A percentile compares a stretch with the other conserved stretches of the same genome.
Conservation (phyloP, 1,284 basidiomycete species). For the Marasmius tenuissimus region DNA sequence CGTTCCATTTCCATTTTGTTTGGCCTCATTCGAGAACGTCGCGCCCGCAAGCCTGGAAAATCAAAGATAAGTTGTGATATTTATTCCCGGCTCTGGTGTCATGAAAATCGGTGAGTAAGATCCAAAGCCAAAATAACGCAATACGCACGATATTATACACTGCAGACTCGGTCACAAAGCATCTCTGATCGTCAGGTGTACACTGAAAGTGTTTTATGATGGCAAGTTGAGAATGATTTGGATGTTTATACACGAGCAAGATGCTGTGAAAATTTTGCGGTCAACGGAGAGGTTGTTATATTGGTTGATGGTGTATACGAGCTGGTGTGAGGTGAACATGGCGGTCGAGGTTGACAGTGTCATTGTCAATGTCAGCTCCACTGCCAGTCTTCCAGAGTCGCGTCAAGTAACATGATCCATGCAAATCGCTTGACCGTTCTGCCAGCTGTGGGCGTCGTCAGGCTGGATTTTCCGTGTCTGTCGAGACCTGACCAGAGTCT, state of each 20-base stretch:
- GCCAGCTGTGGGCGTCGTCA: too few relatives aligned
- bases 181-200: constrained; percentile 70
- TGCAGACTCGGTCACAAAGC: constrained; percentile 63
- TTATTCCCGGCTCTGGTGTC: constrained; percentile 72
- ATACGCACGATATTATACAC: constrained; percentile 57
- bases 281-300: not conserved
- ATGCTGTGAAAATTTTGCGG: not conserved
- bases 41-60: constrained; percentile 50
- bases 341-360: too few relatives aligned
- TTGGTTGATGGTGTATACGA: not conserved
- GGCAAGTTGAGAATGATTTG: constrained; percentile 59
- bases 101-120: constrained; percentile 32
- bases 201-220: constrained; percentile 65
- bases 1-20: not conserved
- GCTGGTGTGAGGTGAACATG: too few relatives aligned
- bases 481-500: too few relatives aligned
- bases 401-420: too few relatives aligned
- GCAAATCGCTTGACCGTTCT: too few relatives aligned
- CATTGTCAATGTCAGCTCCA: too few relatives aligned
- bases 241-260: constrained; percentile 51
- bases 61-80: constrained; percentile 40
- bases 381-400: too few relatives aligned
- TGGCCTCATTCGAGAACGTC: constrained; percentile 63
- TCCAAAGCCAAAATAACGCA: not conserved
- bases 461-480: too few relatives aligned